phyloP scores from a whole-genome alignment of 108 stramenopile species.

The Schizochytrium sp. region DNA sequence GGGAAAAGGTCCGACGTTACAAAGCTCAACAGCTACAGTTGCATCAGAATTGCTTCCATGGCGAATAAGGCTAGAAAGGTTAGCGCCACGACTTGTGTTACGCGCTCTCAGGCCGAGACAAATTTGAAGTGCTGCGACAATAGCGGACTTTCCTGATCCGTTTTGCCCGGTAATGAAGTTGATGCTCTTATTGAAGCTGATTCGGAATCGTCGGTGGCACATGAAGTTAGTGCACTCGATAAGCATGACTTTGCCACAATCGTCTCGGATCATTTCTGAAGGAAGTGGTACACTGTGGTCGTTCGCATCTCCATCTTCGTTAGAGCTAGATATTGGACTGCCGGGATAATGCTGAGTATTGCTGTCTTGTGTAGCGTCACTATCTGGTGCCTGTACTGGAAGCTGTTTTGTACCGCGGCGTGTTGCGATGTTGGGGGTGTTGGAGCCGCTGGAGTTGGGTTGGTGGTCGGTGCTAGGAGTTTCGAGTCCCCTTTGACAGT shows the following conservation, averaged over 20 bases:
- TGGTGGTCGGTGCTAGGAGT: too few relatives aligned
- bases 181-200: background rate
- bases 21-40: background rate
- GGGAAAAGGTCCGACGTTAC: background rate
- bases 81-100: background rate
- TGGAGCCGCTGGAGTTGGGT: too few relatives aligned
- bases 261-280: too few relatives aligned
- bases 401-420: too few relatives aligned
- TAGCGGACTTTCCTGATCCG: conserved; percentile 36
- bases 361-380: too few relatives aligned
- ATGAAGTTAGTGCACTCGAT: conserved; percentile 56
- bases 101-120: background rate
- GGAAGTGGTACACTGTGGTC: too few relatives aligned
- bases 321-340: too few relatives aligned
- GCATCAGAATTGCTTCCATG: conserved; percentile 29
- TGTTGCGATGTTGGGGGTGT: too few relatives aligned
- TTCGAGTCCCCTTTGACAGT: too few relatives aligned
- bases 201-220: background rate
- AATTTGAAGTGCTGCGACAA: background rate
- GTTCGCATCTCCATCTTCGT: too few relatives aligned
- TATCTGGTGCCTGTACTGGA: too few relatives aligned
- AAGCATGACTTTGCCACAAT: conserved; percentile 12
- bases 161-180: conserved; percentile 37
- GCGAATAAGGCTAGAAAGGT: background rate
- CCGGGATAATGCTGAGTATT: too few relatives aligned